A percentile compares a stretch with the other conserved stretches of the same genome.
Evolutionary conservation across 2,329 filamentous ascomycete species (phyloP).

Genomic region (Fonsecaea monophora): DNA sequence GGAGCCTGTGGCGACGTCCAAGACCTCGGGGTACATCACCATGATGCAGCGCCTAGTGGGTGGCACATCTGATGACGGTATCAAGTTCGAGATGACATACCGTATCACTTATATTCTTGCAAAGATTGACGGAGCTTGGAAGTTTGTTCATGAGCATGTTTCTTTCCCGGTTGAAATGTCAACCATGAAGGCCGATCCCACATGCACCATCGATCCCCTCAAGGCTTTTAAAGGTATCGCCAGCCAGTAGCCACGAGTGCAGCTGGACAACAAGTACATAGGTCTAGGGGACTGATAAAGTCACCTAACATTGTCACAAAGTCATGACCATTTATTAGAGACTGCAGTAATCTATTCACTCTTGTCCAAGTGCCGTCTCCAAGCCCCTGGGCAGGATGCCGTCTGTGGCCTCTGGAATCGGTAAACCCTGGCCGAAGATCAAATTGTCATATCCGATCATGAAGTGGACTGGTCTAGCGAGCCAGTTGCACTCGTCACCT

Average conservation of each 20-base stretch:
- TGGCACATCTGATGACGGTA: constrained; percentile 12
- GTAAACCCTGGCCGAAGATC: constrained; percentile 9
- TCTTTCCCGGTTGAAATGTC: constrained; percentile 15
- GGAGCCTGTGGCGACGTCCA: constrained; percentile 17
- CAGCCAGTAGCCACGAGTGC: neutral
- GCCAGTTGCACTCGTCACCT: constrained; percentile 16
- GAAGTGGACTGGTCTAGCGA: constrained; percentile 9
- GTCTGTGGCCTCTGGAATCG: constrained; percentile 1
- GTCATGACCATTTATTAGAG: too few species aligned
- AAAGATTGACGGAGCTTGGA: constrained; percentile 15
- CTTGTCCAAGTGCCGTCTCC: too few species aligned
- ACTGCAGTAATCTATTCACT: too few species aligned
- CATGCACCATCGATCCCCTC: constrained; percentile 39
- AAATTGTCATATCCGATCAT: constrained; percentile 20
- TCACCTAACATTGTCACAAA: too few species aligned
- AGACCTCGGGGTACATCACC: constrained; percentile 1
- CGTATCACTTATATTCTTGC: constrained; percentile 13
- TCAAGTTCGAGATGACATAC: constrained; percentile 15
- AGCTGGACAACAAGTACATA: neutral
- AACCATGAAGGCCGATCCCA: constrained; percentile 10
- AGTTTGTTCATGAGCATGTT: constrained; percentile 22
- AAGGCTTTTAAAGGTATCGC: constrained; percentile 32
- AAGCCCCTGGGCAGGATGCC: neutral
- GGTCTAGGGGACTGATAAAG: too few species aligned
- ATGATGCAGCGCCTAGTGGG: constrained; percentile 13